Evolutionary conservation across 176 grass and related monocot species (phyloP).

Genomic region (bread wheat (Triticum aestivum)): IWGSC_CS_RefSeq_v2.1 NC_057810.1:349864607-349865106

Average conservation of each 20-base stretch:
- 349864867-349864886: conserved; percentile 18
- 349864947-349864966: neutral
- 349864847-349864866: conserved; percentile 33
- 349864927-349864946: neutral
- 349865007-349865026: neutral
- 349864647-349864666: conserved; percentile 59
- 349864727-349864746: conserved; percentile 79
- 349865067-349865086: no score
- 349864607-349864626: conserved; percentile 85
- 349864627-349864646: conserved; percentile 79
- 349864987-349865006: neutral
- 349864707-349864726: conserved; percentile 9
- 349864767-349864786: conserved; percentile 66
- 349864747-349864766: conserved; percentile 99
- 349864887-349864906: neutral
- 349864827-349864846: conserved; percentile 86
- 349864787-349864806: conserved; percentile 84
- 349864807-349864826: conserved; percentile 98
- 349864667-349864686: conserved; percentile 24
- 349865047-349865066: no score
- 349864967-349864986: neutral
- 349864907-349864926: neutral
- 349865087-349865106: no score
- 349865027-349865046: neutral
- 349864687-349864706: conserved; percentile 36